These are phyloP conservation scores for Wickerhamomyces chaumierensis DNA, from an alignment of 805 yeast genomes.

Conservation along the genomic window DNA sequence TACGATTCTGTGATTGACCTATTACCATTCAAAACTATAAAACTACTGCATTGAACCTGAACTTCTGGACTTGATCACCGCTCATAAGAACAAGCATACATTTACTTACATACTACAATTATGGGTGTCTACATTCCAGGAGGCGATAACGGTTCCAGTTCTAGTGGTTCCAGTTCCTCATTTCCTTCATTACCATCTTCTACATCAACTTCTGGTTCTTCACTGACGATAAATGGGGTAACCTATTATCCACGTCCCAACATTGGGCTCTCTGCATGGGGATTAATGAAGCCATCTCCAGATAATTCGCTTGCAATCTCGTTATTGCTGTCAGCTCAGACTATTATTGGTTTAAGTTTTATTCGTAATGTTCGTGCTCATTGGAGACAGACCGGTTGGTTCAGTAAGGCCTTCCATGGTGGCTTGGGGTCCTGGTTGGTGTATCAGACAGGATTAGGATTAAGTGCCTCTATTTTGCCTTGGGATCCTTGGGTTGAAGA, in stretches of 20 bases:
- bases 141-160: background rate
- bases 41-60: no score
- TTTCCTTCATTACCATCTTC: background rate
- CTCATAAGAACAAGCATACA: background rate
- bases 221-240: background rate
- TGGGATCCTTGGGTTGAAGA: constrained; percentile 70
- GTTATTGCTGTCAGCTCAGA: constrained; percentile 40
- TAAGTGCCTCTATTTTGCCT: constrained; percentile 34
- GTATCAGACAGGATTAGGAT: constrained; percentile 47
- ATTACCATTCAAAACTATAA: no score
- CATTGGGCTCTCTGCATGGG: constrained; percentile 51
- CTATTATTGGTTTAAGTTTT: constrained; percentile 32
- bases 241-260: constrained; percentile 35
- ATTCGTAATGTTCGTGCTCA: constrained; percentile 14
- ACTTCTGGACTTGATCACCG: no score
- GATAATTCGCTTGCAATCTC: constrained; percentile 48
- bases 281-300: constrained; percentile 65
- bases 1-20: no score
- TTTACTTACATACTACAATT: background rate
- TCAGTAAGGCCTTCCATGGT: constrained; percentile 22
- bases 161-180: background rate
- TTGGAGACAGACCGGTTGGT: constrained; percentile 18
- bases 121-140: constrained; percentile 4
- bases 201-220: background rate
- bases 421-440: constrained; percentile 34